A percentile compares a stretch with the other conserved stretches of the same genome.
phyloP scores from a whole-genome alignment of 2,329 filamentous ascomycete genomes.

The Tolypocladium cylindrosporum region DNA sequence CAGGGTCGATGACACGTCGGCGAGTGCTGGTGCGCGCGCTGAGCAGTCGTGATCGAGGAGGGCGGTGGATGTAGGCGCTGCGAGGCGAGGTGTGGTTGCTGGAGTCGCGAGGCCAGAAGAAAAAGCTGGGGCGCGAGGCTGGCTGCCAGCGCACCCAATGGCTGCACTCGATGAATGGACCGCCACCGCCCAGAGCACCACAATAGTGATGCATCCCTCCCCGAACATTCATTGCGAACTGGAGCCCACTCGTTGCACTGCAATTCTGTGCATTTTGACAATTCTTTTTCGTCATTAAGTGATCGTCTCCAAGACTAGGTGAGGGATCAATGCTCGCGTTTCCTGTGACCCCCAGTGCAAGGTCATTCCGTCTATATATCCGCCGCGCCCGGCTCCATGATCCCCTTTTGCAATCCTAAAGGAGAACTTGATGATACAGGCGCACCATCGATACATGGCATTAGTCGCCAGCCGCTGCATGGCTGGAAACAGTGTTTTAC shows the following conservation, averaged over 20 bases:
- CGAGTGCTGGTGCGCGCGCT: not conserved
- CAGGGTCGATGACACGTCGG: not conserved
- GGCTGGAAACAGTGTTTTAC: not conserved
- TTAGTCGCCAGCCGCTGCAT: not conserved
- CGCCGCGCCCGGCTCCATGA: not conserved
- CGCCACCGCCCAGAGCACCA: not conserved
- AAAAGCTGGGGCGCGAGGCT: not conserved
- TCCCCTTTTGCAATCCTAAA: not conserved
- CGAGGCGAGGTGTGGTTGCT: not conserved
- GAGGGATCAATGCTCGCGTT: not conserved
- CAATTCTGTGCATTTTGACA: not conserved
- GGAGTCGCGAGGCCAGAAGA: not conserved
- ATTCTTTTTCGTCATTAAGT: conserved; percentile 3
- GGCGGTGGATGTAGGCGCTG: not conserved
- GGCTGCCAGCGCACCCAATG: not conserved
- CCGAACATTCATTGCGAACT: not conserved
- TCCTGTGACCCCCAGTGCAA: not conserved
- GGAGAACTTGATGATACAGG: not conserved
- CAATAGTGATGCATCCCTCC: not conserved
- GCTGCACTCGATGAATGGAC: not conserved
- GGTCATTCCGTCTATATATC: not conserved
- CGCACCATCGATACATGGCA: not conserved
- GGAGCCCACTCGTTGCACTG: not conserved
- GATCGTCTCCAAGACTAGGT: conserved; percentile 1
- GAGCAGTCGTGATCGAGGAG: not conserved